Evolutionary conservation across 805 yeast genomes (phyloP).

Genomic region (Grigorovia jiainica): DNA sequence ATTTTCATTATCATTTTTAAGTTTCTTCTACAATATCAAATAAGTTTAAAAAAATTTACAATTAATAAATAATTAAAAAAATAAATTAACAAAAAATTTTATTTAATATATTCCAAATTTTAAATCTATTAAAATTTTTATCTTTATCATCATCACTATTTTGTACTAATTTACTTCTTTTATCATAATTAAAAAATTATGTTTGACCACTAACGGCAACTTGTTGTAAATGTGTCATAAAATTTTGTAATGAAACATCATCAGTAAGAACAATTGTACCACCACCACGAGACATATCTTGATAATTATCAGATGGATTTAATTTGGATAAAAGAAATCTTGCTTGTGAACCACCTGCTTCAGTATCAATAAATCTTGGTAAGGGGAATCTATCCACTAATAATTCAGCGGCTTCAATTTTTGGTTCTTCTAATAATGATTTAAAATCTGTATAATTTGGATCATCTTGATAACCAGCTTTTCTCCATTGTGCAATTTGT

Average conservation of each 20-base stretch:
- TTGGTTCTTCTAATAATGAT: constrained; percentile 77
- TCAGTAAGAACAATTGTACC: constrained; percentile 86
- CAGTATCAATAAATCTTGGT: constrained; percentile 95
- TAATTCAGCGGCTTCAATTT: constrained; percentile 84
- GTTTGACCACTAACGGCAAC: constrained; percentile 58
- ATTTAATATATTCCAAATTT: background rate
- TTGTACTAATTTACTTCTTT: background rate
- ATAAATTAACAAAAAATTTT: background rate
- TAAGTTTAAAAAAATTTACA: no score
- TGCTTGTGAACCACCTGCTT: constrained; percentile 98
- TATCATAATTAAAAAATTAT: constrained; percentile 8
- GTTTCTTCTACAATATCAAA: no score
- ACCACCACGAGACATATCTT: constrained; percentile 41
- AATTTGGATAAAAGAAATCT: constrained; percentile 90
- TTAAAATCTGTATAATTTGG: constrained; percentile 85
- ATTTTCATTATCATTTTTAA: no score
- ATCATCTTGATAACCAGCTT: constrained; percentile 86
- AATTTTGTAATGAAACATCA: constrained; percentile 89
- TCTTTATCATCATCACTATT: background rate
- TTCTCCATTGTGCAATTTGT: constrained; percentile 93
- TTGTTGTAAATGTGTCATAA: constrained; percentile 89
- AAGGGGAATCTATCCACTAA: constrained; percentile 92
- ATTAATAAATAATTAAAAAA: no score
- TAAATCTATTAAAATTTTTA: background rate
- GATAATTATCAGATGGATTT: constrained; percentile 85